Evolutionary conservation across 352 stramenopile species (phyloP).

Genomic region (Discostella stelligera): DNA sequence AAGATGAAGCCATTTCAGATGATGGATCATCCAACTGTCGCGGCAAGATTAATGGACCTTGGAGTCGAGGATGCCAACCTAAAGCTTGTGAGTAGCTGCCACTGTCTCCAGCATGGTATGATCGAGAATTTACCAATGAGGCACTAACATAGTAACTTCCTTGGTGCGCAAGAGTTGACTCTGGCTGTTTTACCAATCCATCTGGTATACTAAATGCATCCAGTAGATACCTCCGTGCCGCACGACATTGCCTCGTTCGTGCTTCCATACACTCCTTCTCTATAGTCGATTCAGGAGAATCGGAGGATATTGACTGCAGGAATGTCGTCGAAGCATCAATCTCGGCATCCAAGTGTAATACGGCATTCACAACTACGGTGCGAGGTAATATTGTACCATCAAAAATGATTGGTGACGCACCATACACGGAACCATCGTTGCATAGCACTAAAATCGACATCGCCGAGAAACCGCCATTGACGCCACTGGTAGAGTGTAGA

Average conservation of each 20-base stretch:
- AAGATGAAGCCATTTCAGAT: background rate
- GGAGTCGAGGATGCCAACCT: constrained; percentile 28
- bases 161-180: background rate
- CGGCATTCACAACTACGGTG: constrained; percentile 35
- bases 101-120: constrained; percentile 1
- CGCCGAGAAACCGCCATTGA: constrained; percentile 29
- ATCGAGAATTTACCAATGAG: constrained; percentile 28
- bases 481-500: background rate
- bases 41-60: constrained; percentile 32
- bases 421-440: constrained; percentile 57
- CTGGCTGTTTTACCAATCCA: background rate
- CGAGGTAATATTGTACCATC: constrained; percentile 57
- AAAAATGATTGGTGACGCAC: constrained; percentile 71
- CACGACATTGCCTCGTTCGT: constrained; percentile 50
- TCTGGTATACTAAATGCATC: constrained; percentile 63
- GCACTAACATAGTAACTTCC: constrained; percentile 51
- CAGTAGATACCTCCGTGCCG: constrained; percentile 53
- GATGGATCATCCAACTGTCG: background rate
- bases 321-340: constrained; percentile 32
- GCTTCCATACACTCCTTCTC: constrained; percentile 25
- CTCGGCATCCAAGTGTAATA: constrained; percentile 50
- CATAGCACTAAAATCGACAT: constrained; percentile 64
- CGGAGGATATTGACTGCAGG: background rate
- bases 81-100: constrained; percentile 23
- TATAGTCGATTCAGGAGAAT: constrained; percentile 6